Conservation (phyloP, 2,329 filamentous ascomycete species). For the Pezicula radicicola region DNA sequence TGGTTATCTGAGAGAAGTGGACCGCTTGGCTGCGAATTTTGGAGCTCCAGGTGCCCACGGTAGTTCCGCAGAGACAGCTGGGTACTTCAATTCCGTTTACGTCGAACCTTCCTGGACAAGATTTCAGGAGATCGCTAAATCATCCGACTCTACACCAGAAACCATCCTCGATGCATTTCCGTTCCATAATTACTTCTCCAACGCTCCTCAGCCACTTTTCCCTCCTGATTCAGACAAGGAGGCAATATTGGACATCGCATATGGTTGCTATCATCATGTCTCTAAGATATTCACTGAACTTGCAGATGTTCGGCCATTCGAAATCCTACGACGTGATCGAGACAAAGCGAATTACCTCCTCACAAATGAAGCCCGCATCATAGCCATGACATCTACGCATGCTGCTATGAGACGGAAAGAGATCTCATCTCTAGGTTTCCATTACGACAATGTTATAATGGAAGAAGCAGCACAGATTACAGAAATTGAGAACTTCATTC, state of each 20-base stretch:
- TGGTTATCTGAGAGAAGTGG: slow-evolving; percentile 76
- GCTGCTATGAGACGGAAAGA: slow-evolving; percentile 91
- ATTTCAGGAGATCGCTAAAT: slow-evolving; percentile 66
- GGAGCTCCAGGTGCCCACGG: slow-evolving; percentile 91
- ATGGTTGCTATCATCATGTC: slow-evolving; percentile 86
- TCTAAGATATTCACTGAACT: slow-evolving; percentile 88
- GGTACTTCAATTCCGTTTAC: slow-evolving; percentile 94
- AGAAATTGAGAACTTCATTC: slow-evolving; percentile 95
- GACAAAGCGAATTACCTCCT: slow-evolving; percentile 97
- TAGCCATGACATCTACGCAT: slow-evolving; percentile 98
- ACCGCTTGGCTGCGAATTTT: slow-evolving; percentile 80
- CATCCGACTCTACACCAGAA: slow-evolving; percentile 51
- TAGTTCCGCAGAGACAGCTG: slow-evolving; percentile 92
- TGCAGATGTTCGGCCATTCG: slow-evolving; percentile 90
- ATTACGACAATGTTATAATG: slow-evolving; percentile 97
- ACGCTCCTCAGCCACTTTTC: slow-evolving; percentile 85
- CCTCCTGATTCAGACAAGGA: slow-evolving; percentile 62
- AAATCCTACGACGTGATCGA: slow-evolving; percentile 81
- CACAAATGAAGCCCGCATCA: slow-evolving; percentile 91
- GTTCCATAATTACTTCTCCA: slow-evolving; percentile 82
- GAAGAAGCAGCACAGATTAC: slow-evolving; percentile 98
- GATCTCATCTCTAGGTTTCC: slow-evolving; percentile 88
- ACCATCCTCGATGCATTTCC: slow-evolving; percentile 76
- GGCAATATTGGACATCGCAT: slow-evolving; percentile 69
- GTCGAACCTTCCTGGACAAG: slow-evolving; percentile 84